Base-by-base conservation (phyloP, 345 rosid species). In the Odontarrhena argentea region DNA sequence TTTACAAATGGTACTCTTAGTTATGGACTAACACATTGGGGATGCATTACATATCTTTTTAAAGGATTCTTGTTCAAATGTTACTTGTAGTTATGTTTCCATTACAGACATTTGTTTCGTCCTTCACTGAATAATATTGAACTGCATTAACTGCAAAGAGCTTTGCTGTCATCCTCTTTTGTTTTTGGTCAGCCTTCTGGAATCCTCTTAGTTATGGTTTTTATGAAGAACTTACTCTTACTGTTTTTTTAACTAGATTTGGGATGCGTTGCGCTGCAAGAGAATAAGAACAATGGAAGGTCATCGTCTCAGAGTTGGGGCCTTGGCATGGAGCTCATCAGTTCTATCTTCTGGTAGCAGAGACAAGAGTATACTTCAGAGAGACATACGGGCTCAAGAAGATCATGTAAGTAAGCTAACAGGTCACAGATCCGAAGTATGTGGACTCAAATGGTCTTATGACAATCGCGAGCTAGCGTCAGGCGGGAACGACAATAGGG, bases 391-490 rank as follows among this genome's bases (percentile, higher is more conserved):
- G 53, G 63, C 85, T 54, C 86, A 77, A 44, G 96, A 91, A 69
- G 98, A 91, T 74, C 87, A 80, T 78, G 82, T 85, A 64, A 85
- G 94, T 78, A 95, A 86, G 74, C 94, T 91, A 42, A 83, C 85
- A 46, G 98, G 98, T 57, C 99, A 95, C 83, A 95, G 86, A 74
- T 91, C 99, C 67, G 98, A 95, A 96, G 87, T 95, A 60, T 95
- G 99, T 80, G 97, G 99, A 48, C 79, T 95, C 67, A 95, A 87
- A 77, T 95, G 99, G 99, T 95, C 99, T 59, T 83, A 80, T 73
- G 99, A 95, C 78, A 91, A 95, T 57, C 97, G 96, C 52, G 94
- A 95, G 78, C 75, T 95, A 71, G 99, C 99, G 65, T 95, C 99
- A 4, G 99, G 99, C 2, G 99, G 99, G 63, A 95, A 95, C 52